phyloP scores from a whole-genome alignment of 2,329 filamentous ascomycete genomes.

The Fusarium mangiferae region DNA sequence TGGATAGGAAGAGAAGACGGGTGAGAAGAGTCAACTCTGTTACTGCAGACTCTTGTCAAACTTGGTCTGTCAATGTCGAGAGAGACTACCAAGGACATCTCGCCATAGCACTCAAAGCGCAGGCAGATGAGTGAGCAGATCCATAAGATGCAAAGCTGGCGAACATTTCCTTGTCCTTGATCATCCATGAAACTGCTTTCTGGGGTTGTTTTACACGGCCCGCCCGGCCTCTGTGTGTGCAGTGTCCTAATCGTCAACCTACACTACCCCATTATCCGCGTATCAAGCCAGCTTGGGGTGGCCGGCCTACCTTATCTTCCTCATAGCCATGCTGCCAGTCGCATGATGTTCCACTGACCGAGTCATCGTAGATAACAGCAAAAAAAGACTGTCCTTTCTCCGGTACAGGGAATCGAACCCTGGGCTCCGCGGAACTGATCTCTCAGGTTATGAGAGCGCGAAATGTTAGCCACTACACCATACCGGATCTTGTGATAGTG shows the following conservation, averaged over 20 bases:
- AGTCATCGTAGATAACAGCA: background rate
- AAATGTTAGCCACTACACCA: slow-evolving; percentile 51
- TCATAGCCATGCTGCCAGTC: background rate
- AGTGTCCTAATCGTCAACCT: background rate
- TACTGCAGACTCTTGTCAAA: background rate
- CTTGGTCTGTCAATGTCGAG: background rate
- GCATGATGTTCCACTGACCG: background rate
- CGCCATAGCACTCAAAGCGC: background rate
- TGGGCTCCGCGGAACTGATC: slow-evolving; percentile 41
- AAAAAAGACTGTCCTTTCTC: background rate
- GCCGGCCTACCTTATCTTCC: too few relatives aligned
- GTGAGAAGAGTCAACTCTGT: background rate
- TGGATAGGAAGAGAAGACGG: background rate
- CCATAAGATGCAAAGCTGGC: background rate
- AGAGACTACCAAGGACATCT: background rate
- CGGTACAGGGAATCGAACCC: slow-evolving; percentile 46
- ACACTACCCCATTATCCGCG: background rate
- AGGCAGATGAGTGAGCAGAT: background rate
- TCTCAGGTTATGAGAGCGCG: slow-evolving; percentile 46
- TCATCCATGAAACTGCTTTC: background rate
- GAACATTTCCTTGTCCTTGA: background rate
- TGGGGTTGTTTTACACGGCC: background rate
- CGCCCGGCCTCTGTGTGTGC: too few relatives aligned
- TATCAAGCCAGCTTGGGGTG: background rate
- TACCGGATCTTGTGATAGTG: slow-evolving; percentile 32